These are phyloP conservation scores for Ophioceras dolichostomum DNA, from an alignment of 2,329 filamentous ascomycete genomes.

Conservation along the genomic window DNA sequence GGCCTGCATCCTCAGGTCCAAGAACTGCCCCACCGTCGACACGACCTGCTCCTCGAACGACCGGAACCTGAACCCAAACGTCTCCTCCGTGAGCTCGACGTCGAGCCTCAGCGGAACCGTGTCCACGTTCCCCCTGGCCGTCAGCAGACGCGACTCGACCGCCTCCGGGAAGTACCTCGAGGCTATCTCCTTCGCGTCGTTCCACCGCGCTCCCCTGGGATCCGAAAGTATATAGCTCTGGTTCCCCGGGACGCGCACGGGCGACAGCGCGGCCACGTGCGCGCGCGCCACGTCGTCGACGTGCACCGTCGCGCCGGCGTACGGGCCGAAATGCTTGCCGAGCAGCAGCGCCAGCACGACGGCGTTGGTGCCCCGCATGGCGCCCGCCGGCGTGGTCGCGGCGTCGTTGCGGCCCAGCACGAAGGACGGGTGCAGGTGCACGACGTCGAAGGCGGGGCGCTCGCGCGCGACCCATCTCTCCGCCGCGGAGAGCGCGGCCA, in stretches of 20 bases:
- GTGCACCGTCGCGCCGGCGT: conserved; percentile 20
- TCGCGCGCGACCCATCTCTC: conserved; percentile 19
- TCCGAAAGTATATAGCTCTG: conserved; percentile 18
- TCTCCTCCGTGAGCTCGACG: conserved; percentile 13
- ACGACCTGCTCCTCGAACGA: conserved; percentile 16
- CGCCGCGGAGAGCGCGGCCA: conserved; percentile 17
- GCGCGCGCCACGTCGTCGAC: conserved; percentile 24
- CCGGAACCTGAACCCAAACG: conserved; percentile 14
- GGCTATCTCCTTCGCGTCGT: conserved; percentile 23
- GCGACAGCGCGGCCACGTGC: conserved; percentile 22
- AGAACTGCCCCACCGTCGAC: conserved; percentile 13
- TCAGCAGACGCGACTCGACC: conserved; percentile 14
- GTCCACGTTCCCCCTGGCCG: conserved; percentile 10
- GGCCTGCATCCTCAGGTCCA: conserved; percentile 10
- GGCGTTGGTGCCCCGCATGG: conserved; percentile 21
- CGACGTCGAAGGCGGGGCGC: conserved; percentile 20
- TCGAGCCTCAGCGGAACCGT: conserved; percentile 14
- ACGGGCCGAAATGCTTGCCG: conserved; percentile 13
- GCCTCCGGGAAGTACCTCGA: conserved; percentile 15
- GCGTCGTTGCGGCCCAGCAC: conserved; percentile 23
- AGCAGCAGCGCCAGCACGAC: conserved; percentile 20
- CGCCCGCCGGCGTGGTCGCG: conserved; percentile 13
- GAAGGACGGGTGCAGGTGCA: conserved; percentile 22
- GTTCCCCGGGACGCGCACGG: conserved; percentile 20
- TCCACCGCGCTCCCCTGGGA: conserved; percentile 18